Base-by-base conservation (phyloP, 192 early-diverging fungal genomes). In the Chytriomyces sp. region DNA sequence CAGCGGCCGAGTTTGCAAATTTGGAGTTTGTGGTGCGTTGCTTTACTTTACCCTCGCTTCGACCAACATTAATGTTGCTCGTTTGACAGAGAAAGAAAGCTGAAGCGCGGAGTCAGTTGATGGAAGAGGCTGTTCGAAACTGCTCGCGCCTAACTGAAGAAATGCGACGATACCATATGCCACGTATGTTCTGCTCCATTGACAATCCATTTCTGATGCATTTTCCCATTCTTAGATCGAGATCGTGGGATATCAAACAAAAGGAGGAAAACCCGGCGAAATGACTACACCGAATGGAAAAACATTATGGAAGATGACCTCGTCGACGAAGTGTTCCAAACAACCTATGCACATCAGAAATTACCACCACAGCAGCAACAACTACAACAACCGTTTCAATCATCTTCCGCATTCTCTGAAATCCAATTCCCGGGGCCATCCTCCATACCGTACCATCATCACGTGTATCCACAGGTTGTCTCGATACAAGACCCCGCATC, bases 91-190 rank as follows among this genome's bases (percentile, higher is more conserved):
- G 71, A 60, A 73, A 73, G 44, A 73, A 73, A 62, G 24, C 57
- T 35, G 71, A 73, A 44, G 43, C 71, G n/a, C 9, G 71, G 49
- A 73, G 71, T 49, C 71, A 73, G 16, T 62, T 73, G 45, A 73
- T 73, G 71, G 71, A 73, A 62, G 71, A 73, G 5, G 71, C 71
- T 62, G 71, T 73, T 13, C 13, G 60, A 44, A 73, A 73, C 45
- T 73, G 71, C 24, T 73, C 71, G 9, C 43, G 60, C 7, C 44
- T 73, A 18, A 73, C 71, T 44, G 71, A 73, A 44, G 71, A 73
- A 45, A 73, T 73, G 71, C n/a, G 71, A 45, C 53, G 71, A 24
- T 73, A 73, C 62, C 71, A 73, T 73, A 73, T 73, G 71, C 71
- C 71, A 23, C 50, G 71, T 73, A 46, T 53, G 8, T 53, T 53